Conservation (phyloP, 208 protist genomes). For the Trichomonas vaginalis region DNA sequence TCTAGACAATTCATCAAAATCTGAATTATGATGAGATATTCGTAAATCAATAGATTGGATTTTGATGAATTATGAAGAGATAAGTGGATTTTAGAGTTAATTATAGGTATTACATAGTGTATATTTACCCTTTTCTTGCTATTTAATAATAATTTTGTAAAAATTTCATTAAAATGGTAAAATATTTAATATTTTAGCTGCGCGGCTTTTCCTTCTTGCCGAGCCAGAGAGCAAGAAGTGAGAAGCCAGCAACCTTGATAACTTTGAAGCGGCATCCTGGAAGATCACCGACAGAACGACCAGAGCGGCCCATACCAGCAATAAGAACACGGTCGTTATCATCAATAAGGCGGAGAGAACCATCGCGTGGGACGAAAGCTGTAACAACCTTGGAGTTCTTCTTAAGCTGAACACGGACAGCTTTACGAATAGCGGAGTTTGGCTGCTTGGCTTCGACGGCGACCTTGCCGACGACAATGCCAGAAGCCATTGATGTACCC, state of each 20-base stretch:
- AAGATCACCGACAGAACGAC: constrained; percentile 98
- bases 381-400: constrained; percentile 99
- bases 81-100: no score
- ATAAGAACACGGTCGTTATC: constrained; percentile 65
- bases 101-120: no score
- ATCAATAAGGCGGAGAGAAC: constrained; percentile 94
- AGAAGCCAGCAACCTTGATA: constrained; percentile 91
- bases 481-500: background rate
- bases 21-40: no score
- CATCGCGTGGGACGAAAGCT: constrained; percentile 96
- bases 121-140: no score
- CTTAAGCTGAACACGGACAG: constrained; percentile 97
- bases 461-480: constrained; percentile 30
- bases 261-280: constrained; percentile 95
- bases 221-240: constrained; percentile 82
- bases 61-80: no score
- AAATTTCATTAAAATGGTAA: no score
- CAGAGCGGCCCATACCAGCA: constrained; percentile 61
- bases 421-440: constrained; percentile 99
- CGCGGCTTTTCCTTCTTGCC: constrained; percentile 98
- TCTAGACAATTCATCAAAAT: no score
- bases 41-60: no score
- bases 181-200: constrained; percentile 52
- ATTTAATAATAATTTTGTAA: no score
- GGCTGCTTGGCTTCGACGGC: constrained; percentile 99